These are phyloP conservation scores for Ogataea methanolica DNA, from an alignment of 805 yeast genomes.

Conservation along the genomic window DNA sequence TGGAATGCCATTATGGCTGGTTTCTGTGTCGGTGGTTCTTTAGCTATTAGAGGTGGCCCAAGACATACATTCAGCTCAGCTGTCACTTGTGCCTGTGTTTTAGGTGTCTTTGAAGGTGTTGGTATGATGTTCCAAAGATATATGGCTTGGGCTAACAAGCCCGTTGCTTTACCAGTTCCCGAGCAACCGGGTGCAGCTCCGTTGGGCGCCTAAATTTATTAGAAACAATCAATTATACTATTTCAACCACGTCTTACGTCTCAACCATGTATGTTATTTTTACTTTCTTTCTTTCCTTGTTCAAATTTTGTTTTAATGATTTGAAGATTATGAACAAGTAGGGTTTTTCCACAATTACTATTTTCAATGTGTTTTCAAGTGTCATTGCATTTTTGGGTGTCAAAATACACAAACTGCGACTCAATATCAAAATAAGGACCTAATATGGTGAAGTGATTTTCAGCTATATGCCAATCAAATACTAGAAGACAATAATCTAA, in stretches of 20 bases:
- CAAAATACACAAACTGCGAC: too few species aligned
- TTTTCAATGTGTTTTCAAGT: too few species aligned
- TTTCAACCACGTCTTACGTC: too few species aligned
- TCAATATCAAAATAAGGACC: too few species aligned
- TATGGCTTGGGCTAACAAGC: slow-evolving; percentile 78
- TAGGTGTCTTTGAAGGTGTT: slow-evolving; percentile 97
- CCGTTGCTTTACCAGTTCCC: slow-evolving; percentile 57
- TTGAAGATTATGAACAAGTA: neutral
- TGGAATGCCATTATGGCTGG: slow-evolving; percentile 98
- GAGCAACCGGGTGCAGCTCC: slow-evolving; percentile 32
- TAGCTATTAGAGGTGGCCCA: slow-evolving; percentile 99
- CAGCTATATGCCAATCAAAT: too few species aligned
- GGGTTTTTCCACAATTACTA: neutral
- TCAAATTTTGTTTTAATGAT: neutral
- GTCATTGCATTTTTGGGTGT: too few species aligned
- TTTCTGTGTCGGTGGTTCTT: slow-evolving; percentile 94
- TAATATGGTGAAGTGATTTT: too few species aligned
- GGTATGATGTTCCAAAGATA: slow-evolving; percentile 93
- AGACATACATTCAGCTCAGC: slow-evolving; percentile 95
- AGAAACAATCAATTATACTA: too few species aligned
- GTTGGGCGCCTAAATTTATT: slow-evolving; percentile 16
- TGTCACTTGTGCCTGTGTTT: slow-evolving; percentile 92
- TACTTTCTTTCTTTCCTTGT: neutral
- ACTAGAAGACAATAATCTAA: too few species aligned
- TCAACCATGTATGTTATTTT: neutral